A percentile compares a stretch with the other conserved stretches of the same genome.
Conservation (phyloP, 1,284 basidiomycete genomes). For the Acaromyces ingoldii region DNA sequence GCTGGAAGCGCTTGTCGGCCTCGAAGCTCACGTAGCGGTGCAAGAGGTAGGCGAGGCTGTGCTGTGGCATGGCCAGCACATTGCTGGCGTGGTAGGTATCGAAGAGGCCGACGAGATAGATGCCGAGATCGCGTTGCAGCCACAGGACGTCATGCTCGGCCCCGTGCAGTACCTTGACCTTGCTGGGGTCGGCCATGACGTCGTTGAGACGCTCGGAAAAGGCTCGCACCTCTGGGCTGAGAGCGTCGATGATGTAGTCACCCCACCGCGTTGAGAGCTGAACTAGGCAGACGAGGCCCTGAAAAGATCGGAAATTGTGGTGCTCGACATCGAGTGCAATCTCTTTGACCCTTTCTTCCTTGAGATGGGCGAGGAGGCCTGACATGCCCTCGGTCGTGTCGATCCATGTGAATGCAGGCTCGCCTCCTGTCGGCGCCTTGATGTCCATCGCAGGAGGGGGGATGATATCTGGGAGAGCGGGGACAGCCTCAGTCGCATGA, state of each 20-base stretch:
- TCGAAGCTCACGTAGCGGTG: constrained; percentile 82
- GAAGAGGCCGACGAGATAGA: constrained; percentile 90
- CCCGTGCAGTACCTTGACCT: constrained; percentile 81
- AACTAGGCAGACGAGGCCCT: constrained; percentile 87
- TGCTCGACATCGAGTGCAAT: constrained; percentile 93
- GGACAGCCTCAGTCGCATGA: constrained; percentile 49
- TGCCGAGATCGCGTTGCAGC: constrained; percentile 90
- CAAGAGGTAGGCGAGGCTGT: constrained; percentile 78
- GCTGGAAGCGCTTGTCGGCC: constrained; percentile 92
- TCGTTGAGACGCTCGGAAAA: constrained; percentile 63
- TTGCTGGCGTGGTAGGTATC: constrained; percentile 94
- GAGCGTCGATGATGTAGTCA: constrained; percentile 82
- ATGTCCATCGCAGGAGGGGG: constrained; percentile 32
- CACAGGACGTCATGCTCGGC: constrained; percentile 90
- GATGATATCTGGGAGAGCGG: constrained; percentile 9
- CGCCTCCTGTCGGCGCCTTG: constrained; percentile 39
- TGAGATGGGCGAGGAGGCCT: constrained; percentile 46
- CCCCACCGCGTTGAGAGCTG: constrained; percentile 70
- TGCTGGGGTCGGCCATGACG: constrained; percentile 73
- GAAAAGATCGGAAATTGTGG: constrained; percentile 77
- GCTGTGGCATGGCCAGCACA: constrained; percentile 64
- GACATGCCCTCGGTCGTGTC: constrained; percentile 20
- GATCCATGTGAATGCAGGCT: constrained; percentile 73
- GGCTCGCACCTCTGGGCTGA: constrained; percentile 64
- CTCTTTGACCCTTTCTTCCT: constrained; percentile 60